These are phyloP conservation scores for Cynanchum wilfordii DNA, from an alignment of 257 asterid species.

Conservation along the genomic window DNA sequence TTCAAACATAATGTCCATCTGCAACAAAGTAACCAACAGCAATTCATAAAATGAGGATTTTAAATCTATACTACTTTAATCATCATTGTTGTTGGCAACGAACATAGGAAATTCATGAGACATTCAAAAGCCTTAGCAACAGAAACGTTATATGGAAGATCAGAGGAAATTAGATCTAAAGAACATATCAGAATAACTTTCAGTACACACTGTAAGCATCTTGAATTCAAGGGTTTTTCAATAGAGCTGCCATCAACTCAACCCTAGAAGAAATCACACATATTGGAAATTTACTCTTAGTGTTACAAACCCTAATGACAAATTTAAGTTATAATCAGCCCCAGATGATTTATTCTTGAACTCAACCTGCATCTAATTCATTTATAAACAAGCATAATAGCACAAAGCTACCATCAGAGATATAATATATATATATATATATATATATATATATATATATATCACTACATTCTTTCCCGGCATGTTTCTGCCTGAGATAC, in stretches of 20 bases:
- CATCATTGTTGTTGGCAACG: neutral
- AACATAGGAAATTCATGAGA: neutral
- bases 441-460: too few species aligned
- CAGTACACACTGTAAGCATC: neutral
- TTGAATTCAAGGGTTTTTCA: neutral
- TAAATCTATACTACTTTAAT: neutral
- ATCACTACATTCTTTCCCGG: constrained; percentile 69
- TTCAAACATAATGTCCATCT: constrained; percentile 70
- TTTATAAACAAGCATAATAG: constrained; percentile 5
- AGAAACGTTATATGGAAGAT: neutral
- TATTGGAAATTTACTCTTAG: neutral
- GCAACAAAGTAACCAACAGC: constrained; percentile 7
- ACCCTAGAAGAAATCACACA: neutral
- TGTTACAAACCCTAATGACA: neutral
- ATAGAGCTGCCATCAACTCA: neutral
- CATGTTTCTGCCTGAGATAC: constrained; percentile 57
- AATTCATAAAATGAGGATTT: neutral
- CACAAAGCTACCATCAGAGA: constrained; percentile 47
- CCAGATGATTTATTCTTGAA: neutral
- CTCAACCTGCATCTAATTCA: neutral
- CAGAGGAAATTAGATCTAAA: neutral
- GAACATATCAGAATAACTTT: neutral
- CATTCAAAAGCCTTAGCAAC: neutral
- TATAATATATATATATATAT: too few species aligned
- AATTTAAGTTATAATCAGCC: neutral